Percentiles rank a stretch among this genome's conserved stretches.
Evolutionary conservation across 148 eudicot species (phyloP).

Genomic region (Beta vulgaris): DNA sequence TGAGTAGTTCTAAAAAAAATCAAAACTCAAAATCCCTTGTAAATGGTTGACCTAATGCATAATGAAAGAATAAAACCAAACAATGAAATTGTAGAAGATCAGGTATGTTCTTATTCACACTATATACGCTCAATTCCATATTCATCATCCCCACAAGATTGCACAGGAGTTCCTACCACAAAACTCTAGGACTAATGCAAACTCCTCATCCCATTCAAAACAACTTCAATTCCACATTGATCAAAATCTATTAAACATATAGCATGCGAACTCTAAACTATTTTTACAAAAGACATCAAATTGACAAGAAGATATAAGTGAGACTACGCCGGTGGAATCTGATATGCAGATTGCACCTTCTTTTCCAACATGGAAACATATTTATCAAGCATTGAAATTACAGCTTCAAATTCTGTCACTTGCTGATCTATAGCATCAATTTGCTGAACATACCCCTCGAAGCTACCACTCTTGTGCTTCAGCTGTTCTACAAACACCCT

Average conservation of each 20-base stretch:
- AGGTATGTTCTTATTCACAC: not conserved
- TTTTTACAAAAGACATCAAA: conserved; percentile 1
- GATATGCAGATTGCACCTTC: conserved; percentile 64
- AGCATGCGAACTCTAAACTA: not conserved
- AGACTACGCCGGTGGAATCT: conserved; percentile 43
- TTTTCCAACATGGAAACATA: conserved; percentile 75
- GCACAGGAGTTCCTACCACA: not conserved
- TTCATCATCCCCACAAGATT: not conserved
- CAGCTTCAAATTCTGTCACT: conserved; percentile 91
- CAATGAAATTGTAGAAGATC: not conserved
- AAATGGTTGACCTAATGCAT: too few species aligned
- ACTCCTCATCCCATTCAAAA: not conserved
- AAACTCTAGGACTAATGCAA: not conserved
- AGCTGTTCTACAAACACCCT: conserved; percentile 93
- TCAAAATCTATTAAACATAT: not conserved
- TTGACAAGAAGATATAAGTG: not conserved
- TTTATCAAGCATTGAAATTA: conserved; percentile 81
- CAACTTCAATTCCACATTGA: not conserved
- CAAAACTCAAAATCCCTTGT: too few species aligned
- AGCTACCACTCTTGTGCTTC: conserved; percentile 66
- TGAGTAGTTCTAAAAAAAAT: too few species aligned
- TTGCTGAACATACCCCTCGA: conserved; percentile 78
- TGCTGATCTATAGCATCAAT: conserved; percentile 83
- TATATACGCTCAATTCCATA: not conserved
- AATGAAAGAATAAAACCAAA: not conserved